Evolutionary conservation across 441 rosid species (phyloP), one percentile per base, ranked within the genome.

Genomic region (Arabidopsis lyrata): DNA sequence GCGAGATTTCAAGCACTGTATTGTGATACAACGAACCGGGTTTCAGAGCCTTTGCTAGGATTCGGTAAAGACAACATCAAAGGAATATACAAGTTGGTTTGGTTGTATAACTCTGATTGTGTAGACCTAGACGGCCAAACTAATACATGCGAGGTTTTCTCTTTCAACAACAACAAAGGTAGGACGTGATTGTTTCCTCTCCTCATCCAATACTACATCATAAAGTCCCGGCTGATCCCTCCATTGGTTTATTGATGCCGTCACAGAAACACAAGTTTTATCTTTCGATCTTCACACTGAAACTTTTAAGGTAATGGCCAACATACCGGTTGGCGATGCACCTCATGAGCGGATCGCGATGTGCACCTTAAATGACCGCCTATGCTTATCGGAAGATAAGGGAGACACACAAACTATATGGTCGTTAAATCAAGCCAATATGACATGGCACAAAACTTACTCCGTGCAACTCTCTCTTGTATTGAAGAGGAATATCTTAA

Each of bases 161-260:
- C 58, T 60, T 60, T 60, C 31, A 49, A 48, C 44, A 32, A 2
- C 57, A 48, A 47, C 45, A 22, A 22, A 48, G 57, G 57, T 8
- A 49, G 3, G 57, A 64, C 22, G 59, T 65, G 70, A 14, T 65
- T 13, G 45, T 6, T 35, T 34, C 47, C 12, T 34, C 3, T 20
- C 65, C 57, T 16, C 45, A 48, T 34, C 47, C 34, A 12, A 2
- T 52, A 48, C 13, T 48, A 13, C 27, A 29, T 63, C 0, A 1
- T 15, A 18, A 7, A 7, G 5, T 0, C 8, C 34, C 70, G 11
- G 5, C 70, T 6, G 70, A 49, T 65, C 35, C 14, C 58, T 65
- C 32, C 70, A 50, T 65, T 65, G 59, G 58, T 65, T 65, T 18
- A 63, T 48, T 16, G 56, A 48, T 34, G 45, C 57, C 16, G 8